Percentiles rank a stretch among this genome's conserved stretches.
phyloP scores from a whole-genome alignment of 2,329 filamentous ascomycete genomes.

The Neonectria coccinea region DNA sequence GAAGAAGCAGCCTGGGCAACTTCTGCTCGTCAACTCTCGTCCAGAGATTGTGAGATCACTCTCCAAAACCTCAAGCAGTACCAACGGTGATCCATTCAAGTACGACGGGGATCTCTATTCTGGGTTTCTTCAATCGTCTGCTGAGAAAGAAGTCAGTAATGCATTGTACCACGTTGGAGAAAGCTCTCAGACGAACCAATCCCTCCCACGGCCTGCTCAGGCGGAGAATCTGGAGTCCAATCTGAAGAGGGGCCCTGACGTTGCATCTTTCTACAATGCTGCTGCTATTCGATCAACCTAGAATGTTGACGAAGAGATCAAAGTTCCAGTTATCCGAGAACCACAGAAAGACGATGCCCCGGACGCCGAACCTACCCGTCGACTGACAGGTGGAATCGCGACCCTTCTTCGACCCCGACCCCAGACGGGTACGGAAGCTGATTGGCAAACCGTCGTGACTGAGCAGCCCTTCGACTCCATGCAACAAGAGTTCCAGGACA shows the following conservation, averaged over 20 bases:
- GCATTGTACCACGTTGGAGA: constrained; percentile 50
- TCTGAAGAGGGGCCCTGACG: constrained; percentile 19
- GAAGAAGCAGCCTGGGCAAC: not conserved
- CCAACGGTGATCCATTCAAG: constrained; percentile 58
- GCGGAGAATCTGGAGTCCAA: constrained; percentile 13
- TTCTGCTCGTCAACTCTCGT: constrained; percentile 2
- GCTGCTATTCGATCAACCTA: constrained; percentile 54
- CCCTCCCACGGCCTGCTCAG: constrained; percentile 12
- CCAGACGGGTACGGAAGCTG: constrained; percentile 39
- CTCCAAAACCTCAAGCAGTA: constrained; percentile 50
- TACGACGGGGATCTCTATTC: constrained; percentile 58
- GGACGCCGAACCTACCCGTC: constrained; percentile 21
- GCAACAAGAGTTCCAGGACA: constrained; percentile 39
- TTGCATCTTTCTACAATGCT: constrained; percentile 52
- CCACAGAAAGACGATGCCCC: constrained; percentile 12
- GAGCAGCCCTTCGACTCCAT: constrained; percentile 42
- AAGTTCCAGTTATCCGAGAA: constrained; percentile 48
- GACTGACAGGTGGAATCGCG: constrained; percentile 33
- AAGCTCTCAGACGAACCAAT: constrained; percentile 32
- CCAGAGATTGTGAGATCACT: constrained; percentile 33
- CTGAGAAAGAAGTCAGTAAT: constrained; percentile 58
- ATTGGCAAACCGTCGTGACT: constrained; percentile 54
- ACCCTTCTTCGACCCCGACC: constrained; percentile 34
- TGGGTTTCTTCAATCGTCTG: constrained; percentile 52
- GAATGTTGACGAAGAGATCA: constrained; percentile 56